Percentiles rank a stretch among this genome's conserved stretches.
phyloP scores from a whole-genome alignment of 176 grass and related monocot genomes.

The Bolboschoenus planiculmis region DNA sequence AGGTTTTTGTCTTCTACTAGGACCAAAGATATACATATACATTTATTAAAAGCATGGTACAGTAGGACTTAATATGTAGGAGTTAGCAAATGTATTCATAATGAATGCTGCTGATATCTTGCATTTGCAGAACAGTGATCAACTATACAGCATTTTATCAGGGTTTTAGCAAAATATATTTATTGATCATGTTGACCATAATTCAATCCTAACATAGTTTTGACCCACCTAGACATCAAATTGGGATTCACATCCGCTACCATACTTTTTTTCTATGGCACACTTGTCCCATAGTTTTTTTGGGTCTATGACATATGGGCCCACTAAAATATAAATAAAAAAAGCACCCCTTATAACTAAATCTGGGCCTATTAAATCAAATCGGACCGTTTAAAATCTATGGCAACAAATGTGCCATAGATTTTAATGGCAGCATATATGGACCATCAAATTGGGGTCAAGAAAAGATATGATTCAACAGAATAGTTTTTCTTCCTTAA shows the following conservation, averaged over 20 bases:
- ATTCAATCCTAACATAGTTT: background rate
- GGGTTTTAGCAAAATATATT: background rate
- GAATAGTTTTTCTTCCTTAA: background rate
- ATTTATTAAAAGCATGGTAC: background rate
- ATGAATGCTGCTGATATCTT: background rate
- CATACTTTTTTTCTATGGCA: no score
- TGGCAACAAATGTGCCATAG: no score
- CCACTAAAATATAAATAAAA: no score
- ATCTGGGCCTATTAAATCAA: no score
- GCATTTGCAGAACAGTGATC: background rate
- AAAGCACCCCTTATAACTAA: no score
- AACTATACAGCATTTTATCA: background rate
- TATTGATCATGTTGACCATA: background rate
- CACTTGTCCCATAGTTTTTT: no score
- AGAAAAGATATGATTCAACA: background rate
- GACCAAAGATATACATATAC: background rate
- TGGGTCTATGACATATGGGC: no score
- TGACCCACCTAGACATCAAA: no score
- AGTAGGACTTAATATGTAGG: background rate
- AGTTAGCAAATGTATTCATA: background rate
- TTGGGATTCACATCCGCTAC: no score
- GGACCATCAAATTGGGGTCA: background rate
- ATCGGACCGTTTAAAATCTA: no score
- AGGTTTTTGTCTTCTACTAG: background rate
- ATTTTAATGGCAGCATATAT: no score